Base-by-base conservation (phyloP, 352 stramenopile genomes). In the Pythium monospermum region DNA sequence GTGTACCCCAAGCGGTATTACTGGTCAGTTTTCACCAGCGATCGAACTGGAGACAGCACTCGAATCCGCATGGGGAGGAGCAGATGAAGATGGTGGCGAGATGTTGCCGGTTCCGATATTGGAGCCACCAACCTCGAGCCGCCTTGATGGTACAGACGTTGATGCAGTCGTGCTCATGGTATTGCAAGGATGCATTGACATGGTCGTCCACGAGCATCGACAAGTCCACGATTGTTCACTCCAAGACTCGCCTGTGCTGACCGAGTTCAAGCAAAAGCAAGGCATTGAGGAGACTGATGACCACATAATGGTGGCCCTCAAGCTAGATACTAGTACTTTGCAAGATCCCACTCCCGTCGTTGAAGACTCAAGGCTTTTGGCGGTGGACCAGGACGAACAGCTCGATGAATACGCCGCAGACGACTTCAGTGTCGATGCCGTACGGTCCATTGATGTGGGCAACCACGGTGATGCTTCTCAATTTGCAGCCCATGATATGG, bases 11-110 rank as follows among this genome's bases (percentile, higher is more conserved):
- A 59, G 61, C 52, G 26, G 42, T 16, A 23, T 38, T 41, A 43
- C 63, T 0, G 71, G 71, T 2, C 68, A 64, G 21, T 85, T 83
- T 45, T 87, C 76, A 1, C 75, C 76, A 8, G 76, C 70, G 19
- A 39, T 69, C 13, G 76, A 85, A 26, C 50, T 87, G 0, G 76
- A 87, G 50, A 51, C 47, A 23, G 67, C 54, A 0, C 41, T 87
- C 27, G 73, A 84, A 48, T 49, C 49, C n/a, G 60, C 5, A n/a
- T 60, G 7, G 40, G 64, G 53, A 12, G 6, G 26, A 52, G 28
- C 47, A 8, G 28, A 45, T 32, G 40, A 21, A 11, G 31, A 40
- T 13, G 47, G 53, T 26, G 33, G 53, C 10, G 10, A 43, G 21
- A 25, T 50, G 22, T n/a, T 58, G 16, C n/a, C 38, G 1, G 40